Evolutionary conservation across 2,329 filamentous ascomycete genomes (phyloP), one percentile per base, ranked within the genome.

Genomic region (Colletotrichum coccodes): DNA sequence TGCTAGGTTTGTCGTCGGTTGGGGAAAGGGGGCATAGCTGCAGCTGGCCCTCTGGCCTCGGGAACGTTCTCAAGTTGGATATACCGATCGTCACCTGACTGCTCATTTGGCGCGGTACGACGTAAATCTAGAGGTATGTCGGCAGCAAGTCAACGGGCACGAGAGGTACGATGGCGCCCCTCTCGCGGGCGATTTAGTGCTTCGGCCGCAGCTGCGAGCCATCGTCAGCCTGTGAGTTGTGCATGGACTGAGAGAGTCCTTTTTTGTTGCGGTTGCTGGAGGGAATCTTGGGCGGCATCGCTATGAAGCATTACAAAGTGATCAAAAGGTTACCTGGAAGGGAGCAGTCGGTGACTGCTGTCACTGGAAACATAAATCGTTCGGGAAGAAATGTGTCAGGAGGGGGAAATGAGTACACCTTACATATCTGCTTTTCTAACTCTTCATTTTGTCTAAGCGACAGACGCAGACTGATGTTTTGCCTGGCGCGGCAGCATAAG

Each of bases 81-180:
- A 86, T 79, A 8, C 78, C 78, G 6, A 69, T 70, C 2, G 79
- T 80, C 62, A 86, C 78, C 40, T 80, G 77, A 6, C 76, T 70
- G 3, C 71, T 72, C 14, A 87, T 75, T 59, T 79, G 72, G 6
- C 84, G 82, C 3, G 85, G 84, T 3, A 85, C 76, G 28, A 81
- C 83, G 38, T 78, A 65, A 12, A 86, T 73, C 6, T 82, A 76
- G 4, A 87, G 70, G 78, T 83, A 83, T 1, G 77, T 74, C 0
- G 86, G 86, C 0, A 89, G 80, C 68, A 87, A 79, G 73, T 89
- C 86, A 14, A 83, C 75, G 0, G 86, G 81, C n/a, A 89, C 79
- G n/a, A 89, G 80, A 7, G 87, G 87, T 1, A 89, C 85, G 4
- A 85, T 79, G 7, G 76, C 74, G 3, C 78, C 79, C 21, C 30